Conservation (phyloP, 179 eudicot genomes). For the Corrigiola litoralis region DNA sequence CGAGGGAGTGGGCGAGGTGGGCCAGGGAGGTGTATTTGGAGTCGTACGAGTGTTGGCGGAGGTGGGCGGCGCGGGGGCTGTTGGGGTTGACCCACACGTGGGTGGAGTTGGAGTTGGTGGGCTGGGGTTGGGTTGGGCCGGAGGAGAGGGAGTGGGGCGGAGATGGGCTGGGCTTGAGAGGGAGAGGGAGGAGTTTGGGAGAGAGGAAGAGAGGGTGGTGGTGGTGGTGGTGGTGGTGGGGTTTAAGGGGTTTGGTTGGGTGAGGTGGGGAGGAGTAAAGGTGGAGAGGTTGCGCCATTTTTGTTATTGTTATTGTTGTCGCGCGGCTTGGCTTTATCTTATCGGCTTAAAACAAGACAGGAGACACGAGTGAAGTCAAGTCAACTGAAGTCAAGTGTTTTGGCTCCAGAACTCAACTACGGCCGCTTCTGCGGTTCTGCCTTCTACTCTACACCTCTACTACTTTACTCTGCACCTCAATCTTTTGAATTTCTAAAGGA, state of each 20-base stretch:
- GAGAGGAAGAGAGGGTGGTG: constrained; percentile 1
- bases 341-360: no score
- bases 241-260: neutral
- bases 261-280: neutral
- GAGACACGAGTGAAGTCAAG: constrained; percentile 4
- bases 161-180: constrained; percentile 14
- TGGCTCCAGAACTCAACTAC: no score
- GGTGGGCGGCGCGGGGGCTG: constrained; percentile 56
- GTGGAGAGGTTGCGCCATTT: neutral
- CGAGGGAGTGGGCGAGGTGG: constrained; percentile 39
- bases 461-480: no score
- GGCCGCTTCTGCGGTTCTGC: no score
- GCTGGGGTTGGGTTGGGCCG: constrained; percentile 25
- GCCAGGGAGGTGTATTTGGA: constrained; percentile 55
- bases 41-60: constrained; percentile 43
- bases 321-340: no score
- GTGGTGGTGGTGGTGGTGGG: no score
- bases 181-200: constrained; percentile 3
- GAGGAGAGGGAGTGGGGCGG: constrained; percentile 28
- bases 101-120: neutral
- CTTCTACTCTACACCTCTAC: no score
- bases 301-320: neutral
- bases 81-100: constrained; percentile 85
- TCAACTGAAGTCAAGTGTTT: neutral
- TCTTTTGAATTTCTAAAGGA: no score